Percentiles rank a stretch among this genome's conserved stretches.
Evolutionary conservation across 2,329 filamentous ascomycete genomes (phyloP).

Genomic region (Botrytis tulipae): DNA sequence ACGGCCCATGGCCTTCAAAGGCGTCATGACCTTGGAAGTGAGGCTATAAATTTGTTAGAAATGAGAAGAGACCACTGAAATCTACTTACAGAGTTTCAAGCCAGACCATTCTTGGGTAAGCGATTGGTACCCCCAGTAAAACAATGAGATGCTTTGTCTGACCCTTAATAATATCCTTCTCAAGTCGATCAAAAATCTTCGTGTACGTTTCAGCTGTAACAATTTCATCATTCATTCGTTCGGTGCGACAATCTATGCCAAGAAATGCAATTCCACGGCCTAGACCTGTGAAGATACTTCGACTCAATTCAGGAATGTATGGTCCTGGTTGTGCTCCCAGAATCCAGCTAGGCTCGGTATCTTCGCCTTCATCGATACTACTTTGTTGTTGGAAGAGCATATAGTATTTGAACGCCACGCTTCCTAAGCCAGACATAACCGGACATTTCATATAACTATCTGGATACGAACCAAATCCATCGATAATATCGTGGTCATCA

Average conservation of each 20-base stretch:
- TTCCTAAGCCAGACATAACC: slow-evolving; percentile 85
- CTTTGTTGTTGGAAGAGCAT: slow-evolving; percentile 98
- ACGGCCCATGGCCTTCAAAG: slow-evolving; percentile 83
- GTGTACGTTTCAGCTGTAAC: slow-evolving; percentile 80
- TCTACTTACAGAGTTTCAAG: slow-evolving; percentile 63
- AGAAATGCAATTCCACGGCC: slow-evolving; percentile 78
- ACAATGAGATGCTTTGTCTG: slow-evolving; percentile 89
- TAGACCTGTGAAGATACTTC: slow-evolving; percentile 81
- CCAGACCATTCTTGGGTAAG: slow-evolving; percentile 75
- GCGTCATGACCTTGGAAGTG: slow-evolving; percentile 82
- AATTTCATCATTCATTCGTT: slow-evolving; percentile 80
- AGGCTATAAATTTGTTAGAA: slow-evolving; percentile 52
- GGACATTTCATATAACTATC: slow-evolving; percentile 87
- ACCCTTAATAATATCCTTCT: slow-evolving; percentile 76
- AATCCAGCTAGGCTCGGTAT: slow-evolving; percentile 87
- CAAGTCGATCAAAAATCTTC: slow-evolving; percentile 80
- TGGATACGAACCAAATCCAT: slow-evolving; percentile 91
- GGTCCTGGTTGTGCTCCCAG: slow-evolving; percentile 77
- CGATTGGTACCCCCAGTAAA: slow-evolving; percentile 78
- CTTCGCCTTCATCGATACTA: slow-evolving; percentile 73
- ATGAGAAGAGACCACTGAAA: neutral
- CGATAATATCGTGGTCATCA: slow-evolving; percentile 91
- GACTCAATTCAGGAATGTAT: slow-evolving; percentile 83
- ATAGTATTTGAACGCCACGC: slow-evolving; percentile 96
- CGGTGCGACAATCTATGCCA: slow-evolving; percentile 87